Evolutionary conservation across 441 rosid species (phyloP).

Genomic region (Biscutella laevigata): DNA sequence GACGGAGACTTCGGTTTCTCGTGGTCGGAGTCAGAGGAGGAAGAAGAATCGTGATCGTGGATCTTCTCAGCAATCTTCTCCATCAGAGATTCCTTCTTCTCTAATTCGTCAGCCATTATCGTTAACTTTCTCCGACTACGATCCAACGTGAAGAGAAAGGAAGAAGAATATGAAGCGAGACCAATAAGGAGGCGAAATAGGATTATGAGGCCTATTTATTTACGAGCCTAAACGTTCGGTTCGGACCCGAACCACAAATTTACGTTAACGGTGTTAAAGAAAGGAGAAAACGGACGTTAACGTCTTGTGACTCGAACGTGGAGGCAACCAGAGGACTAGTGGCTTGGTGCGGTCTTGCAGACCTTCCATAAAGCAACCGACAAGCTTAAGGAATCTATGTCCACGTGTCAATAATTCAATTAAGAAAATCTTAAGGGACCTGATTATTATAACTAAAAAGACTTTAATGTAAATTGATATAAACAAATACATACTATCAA

Average conservation of each 20-base stretch:
- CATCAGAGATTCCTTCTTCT: conserved; percentile 40
- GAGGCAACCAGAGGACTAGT: conserved; percentile 12
- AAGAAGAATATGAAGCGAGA: neutral
- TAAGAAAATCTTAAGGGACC: no score
- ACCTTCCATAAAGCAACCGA: conserved; percentile 17
- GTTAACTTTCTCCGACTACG: conserved; percentile 19
- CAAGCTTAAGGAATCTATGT: neutral
- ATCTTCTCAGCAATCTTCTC: conserved; percentile 43
- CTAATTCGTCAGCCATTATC: conserved; percentile 62
- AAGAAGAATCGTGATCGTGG: conserved; percentile 36
- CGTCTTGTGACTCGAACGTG: conserved; percentile 22
- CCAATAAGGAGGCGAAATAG: neutral
- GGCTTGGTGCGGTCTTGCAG: conserved; percentile 2
- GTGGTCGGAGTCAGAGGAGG: conserved; percentile 51
- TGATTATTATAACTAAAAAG: no score
- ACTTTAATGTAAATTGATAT: no score
- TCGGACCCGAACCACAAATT: conserved; percentile 21
- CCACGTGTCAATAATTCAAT: conserved; percentile 12
- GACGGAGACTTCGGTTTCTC: conserved; percentile 41
- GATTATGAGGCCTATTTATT: neutral
- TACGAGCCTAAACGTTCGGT: conserved; percentile 25
- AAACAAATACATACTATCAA: no score
- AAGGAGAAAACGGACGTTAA: conserved; percentile 9
- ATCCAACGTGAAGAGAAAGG: conserved; percentile 18
- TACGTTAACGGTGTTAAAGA: conserved; percentile 37